Base-by-base conservation (phyloP, 108 stramenopile species). In the Pseudonitzschia multistriata region DNA sequence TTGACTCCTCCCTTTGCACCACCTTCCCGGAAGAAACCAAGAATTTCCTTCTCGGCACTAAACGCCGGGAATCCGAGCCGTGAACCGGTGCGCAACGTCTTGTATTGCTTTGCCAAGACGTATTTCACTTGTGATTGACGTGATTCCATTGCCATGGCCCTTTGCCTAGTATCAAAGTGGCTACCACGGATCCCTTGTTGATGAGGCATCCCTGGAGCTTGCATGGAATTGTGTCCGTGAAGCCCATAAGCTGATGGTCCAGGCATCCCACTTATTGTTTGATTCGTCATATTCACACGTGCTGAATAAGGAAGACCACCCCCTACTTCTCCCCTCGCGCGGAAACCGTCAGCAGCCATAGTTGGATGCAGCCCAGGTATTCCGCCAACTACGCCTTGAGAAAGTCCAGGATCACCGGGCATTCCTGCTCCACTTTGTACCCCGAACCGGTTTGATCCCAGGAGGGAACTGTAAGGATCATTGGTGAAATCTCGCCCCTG, bases 71-170 rank as follows among this genome's bases (percentile, higher is more conserved):
- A 85, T 0, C 87, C 87, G 29, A 85, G 61, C 13, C 62, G 68
- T 62, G 83, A 72, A 4, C 81, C 79, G 49, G 74, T 81, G 10
- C 70, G 69, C 60, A 85, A 29, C 0, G 79, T 74, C 49, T 88
- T 85, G 84, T 76, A 88, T 45, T 81, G 70, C 50, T 83, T 85
- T 17, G 84, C 84, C 59, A 88, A 61, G 14, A 88, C 79, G 53
- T 81, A 88, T 25, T 63, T 62, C 2, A 85, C 81, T 50, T 83
- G 74, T 50, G 49, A 70, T 62, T 79, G 72, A 1, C 68, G 67
- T 3, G 68, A 69, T 7, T 42, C 54, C 24, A 13, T 27, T 17
- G 47, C 30, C 27, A 52, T 34, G 31, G 33, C 42, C 27, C 24
- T n/a, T 21, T 74, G 57, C 49, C 31, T 42, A 34, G 53, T 25